phyloP scores from a whole-genome alignment of 805 yeast genomes.

The Nakazawaea pomicola region DNA sequence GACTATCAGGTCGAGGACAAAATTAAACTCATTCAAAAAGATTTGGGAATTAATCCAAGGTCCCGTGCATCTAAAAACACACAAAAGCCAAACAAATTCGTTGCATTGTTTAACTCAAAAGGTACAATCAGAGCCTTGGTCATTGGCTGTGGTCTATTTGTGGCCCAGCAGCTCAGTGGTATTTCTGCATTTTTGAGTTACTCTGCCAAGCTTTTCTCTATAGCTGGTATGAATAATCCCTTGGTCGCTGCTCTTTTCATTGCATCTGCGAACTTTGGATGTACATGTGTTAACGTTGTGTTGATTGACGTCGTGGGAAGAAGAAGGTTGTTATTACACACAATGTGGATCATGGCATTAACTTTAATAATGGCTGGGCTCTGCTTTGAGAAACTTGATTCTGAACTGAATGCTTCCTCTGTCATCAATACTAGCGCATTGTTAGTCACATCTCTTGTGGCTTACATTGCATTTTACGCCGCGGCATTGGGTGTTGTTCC shows the following conservation, averaged over 20 bases:
- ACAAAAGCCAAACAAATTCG: not conserved
- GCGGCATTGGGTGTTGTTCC: conserved; percentile 40
- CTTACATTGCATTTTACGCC: conserved; percentile 37
- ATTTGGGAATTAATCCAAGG: conserved; percentile 34
- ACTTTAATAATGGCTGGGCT: conserved; percentile 27
- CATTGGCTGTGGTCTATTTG: conserved; percentile 47
- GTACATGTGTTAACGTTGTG: conserved; percentile 47
- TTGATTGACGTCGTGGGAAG: conserved; percentile 50
- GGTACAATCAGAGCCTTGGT: conserved; percentile 35
- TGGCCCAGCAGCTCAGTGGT: conserved; percentile 58
- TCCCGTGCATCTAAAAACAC: conserved; percentile 22
- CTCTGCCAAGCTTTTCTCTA: conserved; percentile 50
- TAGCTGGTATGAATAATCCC: conserved; percentile 49
- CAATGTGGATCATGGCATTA: conserved; percentile 34
- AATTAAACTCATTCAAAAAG: conserved; percentile 42
- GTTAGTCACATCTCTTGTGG: conserved; percentile 26
- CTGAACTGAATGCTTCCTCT: not conserved
- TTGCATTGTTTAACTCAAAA: conserved; percentile 31
- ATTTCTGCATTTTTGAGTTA: conserved; percentile 61
- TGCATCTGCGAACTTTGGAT: conserved; percentile 49
- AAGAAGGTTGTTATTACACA: conserved; percentile 28
- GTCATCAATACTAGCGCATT: conserved; percentile 9
- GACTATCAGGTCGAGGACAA: conserved; percentile 40
- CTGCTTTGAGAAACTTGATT: not conserved
- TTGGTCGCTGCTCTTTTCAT: conserved; percentile 49